phyloP scores from a whole-genome alignment of 2,329 filamentous ascomycete species.

The Ophiostoma triangulosporum region DNA sequence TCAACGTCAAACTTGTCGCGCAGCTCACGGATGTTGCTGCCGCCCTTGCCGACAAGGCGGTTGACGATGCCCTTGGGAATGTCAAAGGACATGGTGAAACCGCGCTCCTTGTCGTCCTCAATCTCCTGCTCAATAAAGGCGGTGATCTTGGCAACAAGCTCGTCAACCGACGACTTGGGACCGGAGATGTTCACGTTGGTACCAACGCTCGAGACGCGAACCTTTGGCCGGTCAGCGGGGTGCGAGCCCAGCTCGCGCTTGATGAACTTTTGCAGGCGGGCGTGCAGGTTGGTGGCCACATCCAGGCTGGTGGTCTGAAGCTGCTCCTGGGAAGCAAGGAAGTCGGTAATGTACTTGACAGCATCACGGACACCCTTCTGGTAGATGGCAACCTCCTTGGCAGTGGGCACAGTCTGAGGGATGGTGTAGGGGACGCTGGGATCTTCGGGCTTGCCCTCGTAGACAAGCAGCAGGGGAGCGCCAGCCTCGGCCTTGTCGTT shows the following conservation, averaged over 20 bases:
- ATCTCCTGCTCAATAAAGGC: conserved; percentile 79
- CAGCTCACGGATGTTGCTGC: conserved; percentile 51
- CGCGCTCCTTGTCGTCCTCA: conserved; percentile 85
- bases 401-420: conserved; percentile 34
- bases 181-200: conserved; percentile 62
- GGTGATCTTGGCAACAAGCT: conserved; percentile 57
- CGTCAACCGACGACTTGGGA: conserved; percentile 57
- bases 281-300: conserved; percentile 48
- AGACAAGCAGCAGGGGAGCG: conserved; percentile 57
- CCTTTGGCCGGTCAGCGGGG: conserved; percentile 42
- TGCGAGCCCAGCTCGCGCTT: conserved; percentile 48
- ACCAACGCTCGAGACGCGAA: conserved; percentile 44
- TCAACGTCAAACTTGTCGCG: conserved; percentile 56
- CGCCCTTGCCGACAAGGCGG: conserved; percentile 59
- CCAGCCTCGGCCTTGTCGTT: conserved; percentile 42
- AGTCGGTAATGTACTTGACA: conserved; percentile 38
- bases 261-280: conserved; percentile 49
- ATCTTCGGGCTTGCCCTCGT: conserved; percentile 44
- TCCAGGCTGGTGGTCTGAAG: conserved; percentile 39
- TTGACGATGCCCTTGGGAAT: conserved; percentile 94
- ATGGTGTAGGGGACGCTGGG: conserved; percentile 35
- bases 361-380: conserved; percentile 42
- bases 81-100: conserved; percentile 73
- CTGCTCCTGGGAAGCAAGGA: conserved; percentile 45
- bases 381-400: conserved; percentile 39